phyloP scores from a whole-genome alignment of 176 grass and related monocot species.

The Oryza meridionalis region DNA sequence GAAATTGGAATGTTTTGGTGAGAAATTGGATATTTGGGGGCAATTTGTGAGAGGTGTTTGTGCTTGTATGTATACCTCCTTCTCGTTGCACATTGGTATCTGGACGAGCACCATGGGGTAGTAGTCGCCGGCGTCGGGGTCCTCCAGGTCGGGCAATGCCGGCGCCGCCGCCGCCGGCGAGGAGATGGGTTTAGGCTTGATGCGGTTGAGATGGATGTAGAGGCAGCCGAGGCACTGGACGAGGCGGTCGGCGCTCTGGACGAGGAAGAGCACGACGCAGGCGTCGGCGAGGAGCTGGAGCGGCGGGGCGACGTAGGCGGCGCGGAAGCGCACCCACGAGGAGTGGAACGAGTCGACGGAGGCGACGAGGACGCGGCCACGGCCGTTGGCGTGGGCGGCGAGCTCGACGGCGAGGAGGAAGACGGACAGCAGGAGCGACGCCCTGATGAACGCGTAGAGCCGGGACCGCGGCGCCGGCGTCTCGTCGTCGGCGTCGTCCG shows the following conservation, averaged over 20 bases:
- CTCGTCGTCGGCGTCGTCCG: conserved; percentile 6
- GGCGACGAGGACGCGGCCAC: not conserved
- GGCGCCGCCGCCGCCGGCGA: not conserved
- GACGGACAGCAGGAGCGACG: conserved; percentile 55
- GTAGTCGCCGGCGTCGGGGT: conserved; percentile 49
- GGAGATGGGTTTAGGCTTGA: conserved; percentile 46
- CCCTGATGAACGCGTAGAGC: conserved; percentile 68
- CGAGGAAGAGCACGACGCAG: conserved; percentile 85
- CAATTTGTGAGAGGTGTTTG: conserved; percentile 2
- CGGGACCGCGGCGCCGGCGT: conserved; percentile 41
- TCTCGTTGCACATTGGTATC: conserved; percentile 99
- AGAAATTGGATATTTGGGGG: not conserved
- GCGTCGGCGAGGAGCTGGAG: conserved; percentile 76
- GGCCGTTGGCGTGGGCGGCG: conserved; percentile 52
- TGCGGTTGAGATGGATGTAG: conserved; percentile 69
- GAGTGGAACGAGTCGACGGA: conserved; percentile 50
- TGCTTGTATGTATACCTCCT: conserved; percentile 56
- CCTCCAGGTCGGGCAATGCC: conserved; percentile 39
- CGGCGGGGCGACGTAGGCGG: conserved; percentile 66
- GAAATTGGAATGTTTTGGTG: too few species aligned
- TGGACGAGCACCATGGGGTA: conserved; percentile 94
- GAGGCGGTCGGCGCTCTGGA: conserved; percentile 83
- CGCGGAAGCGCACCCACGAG: conserved; percentile 66
- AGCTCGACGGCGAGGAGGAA: conserved; percentile 66
- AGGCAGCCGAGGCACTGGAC: conserved; percentile 75